These are phyloP conservation scores for Perilla frutescens DNA, from an alignment of 257 asterid genomes.

Conservation along the genomic window DNA sequence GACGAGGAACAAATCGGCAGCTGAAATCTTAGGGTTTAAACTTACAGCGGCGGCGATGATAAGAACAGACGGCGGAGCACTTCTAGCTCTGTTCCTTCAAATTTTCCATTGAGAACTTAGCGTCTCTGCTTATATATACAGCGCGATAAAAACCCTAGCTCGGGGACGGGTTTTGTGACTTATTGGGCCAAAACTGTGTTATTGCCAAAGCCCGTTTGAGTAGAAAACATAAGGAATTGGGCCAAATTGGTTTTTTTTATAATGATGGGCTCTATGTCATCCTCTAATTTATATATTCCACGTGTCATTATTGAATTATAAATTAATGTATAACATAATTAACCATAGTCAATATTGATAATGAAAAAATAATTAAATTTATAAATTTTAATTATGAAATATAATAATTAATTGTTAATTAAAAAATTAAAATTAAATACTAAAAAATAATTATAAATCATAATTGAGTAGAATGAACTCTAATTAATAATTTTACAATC, in stretches of 20 bases:
- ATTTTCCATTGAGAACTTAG: neutral
- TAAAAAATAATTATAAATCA: too few relatives aligned
- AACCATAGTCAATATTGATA: too few relatives aligned
- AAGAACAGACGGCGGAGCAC: conserved; percentile 28
- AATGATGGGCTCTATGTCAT: neutral
- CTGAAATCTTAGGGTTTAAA: neutral
- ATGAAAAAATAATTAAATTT: too few relatives aligned
- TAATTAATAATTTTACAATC: too few relatives aligned
- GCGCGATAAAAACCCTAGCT: conserved; percentile 34
- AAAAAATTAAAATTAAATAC: too few relatives aligned
- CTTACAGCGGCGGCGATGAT: conserved; percentile 39
- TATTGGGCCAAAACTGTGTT: neutral
- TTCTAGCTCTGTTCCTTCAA: conserved; percentile 16
- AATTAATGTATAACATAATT: too few relatives aligned
- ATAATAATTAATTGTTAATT: too few relatives aligned
- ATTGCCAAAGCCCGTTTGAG: neutral
- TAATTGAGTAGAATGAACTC: too few relatives aligned
- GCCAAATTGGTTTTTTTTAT: neutral
- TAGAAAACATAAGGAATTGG: neutral
- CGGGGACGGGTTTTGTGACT: neutral
- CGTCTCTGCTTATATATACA: conserved; percentile 13
- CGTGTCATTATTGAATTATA: too few relatives aligned
- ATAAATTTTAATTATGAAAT: too few relatives aligned
- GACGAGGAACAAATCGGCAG: neutral
- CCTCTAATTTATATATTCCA: too few relatives aligned